Evolutionary conservation across 2,329 filamentous ascomycete species (phyloP).

Genomic region (Talaromyces funiculosus): DNA sequence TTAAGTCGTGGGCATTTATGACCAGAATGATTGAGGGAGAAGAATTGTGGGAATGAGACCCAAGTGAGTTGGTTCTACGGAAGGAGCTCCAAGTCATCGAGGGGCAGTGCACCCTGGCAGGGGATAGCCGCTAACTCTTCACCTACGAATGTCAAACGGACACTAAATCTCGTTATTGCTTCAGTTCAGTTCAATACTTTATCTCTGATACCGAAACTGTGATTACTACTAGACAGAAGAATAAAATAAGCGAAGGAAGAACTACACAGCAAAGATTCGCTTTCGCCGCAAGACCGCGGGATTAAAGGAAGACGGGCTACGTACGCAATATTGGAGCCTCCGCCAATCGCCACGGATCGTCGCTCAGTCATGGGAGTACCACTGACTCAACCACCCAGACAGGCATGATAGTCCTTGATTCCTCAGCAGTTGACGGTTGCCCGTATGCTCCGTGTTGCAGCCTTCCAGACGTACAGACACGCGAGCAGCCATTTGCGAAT

Average conservation of each 20-base stretch:
- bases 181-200: background rate
- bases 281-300: background rate
- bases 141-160: background rate
- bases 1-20: too few relatives aligned
- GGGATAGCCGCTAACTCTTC: background rate
- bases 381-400: background rate
- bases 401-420: background rate
- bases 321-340: background rate
- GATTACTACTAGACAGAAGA: too few relatives aligned
- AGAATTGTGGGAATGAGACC: background rate
- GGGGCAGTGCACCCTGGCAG: background rate
- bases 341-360: slow-evolving; percentile 6
- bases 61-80: background rate
- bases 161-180: background rate
- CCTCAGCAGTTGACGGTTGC: too few relatives aligned
- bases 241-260: background rate
- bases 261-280: background rate
- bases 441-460: background rate
- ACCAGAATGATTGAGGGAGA: background rate
- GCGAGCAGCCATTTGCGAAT: slow-evolving; percentile 1
- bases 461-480: slow-evolving; percentile 1
- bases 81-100: background rate
- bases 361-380: background rate
- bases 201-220: background rate
- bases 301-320: background rate